Evolutionary conservation across 352 stramenopile species (phyloP), one percentile per base, ranked within the genome.

Genomic region (Globisporangium spinosum): DNA sequence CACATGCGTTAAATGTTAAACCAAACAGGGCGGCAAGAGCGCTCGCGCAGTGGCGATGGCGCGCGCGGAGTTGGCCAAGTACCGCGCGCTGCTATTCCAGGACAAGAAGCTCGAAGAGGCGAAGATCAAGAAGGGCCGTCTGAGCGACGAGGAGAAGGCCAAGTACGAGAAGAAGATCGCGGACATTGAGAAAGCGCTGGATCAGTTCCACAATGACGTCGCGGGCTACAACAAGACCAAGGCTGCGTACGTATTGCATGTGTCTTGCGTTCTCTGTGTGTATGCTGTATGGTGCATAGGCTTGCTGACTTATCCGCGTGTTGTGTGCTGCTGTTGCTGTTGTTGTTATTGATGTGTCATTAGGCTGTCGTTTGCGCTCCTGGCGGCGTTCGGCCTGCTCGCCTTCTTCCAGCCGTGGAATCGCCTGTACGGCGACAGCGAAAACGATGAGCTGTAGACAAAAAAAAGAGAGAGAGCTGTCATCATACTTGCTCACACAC

Each of bases 101-200:
- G 87, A 95, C 74, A 89, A 95, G 71, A 95, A 95, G 72, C 82
- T 95, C 20, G 76, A 89, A 61, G 81, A 89, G 67, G 76, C 72
- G 56, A 82, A 84, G 29, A 58, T 82, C 54, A 89, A 91, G 71
- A 82, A 91, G 63, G 82, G 83, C 2, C 76, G 85, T 5, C 62
- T 95, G 60, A 85, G 68, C 12, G 55, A 76, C 0, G 83, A 87
- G 40, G 67, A 86, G 54, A 84, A 86, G 23, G 71, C 67, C 17
- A 60, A 62, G 25, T 91, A 92, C 76, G 82, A 95, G 70, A 83
- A 89, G 68, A 88, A 87, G 71, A 83, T 94, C 38, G 80, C 73
- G 45, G 76, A 88, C 15, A 64, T 95, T 35, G 83, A 91, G 67
- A 70, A 80, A 20, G 88, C 88, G 40, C 71, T 95, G 53, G 88